These are phyloP conservation scores for Chlamydomonas reinhardtii DNA, from an alignment of 163 green algal genomes.

Conservation along the genomic window DNA sequence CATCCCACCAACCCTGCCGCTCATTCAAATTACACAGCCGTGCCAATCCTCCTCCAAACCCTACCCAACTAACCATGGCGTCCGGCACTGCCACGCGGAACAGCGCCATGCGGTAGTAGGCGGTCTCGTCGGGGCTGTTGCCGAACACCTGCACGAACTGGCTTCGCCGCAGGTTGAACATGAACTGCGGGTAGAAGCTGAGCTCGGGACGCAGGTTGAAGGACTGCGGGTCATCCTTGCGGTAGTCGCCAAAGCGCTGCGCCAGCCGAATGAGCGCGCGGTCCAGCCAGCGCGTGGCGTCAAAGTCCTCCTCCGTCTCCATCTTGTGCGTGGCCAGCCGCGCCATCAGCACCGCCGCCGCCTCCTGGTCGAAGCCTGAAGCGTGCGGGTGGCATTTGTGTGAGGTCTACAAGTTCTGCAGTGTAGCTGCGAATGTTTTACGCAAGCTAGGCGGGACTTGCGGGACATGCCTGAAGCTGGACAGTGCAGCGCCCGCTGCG, in stretches of 20 bases:
- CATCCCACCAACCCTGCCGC: too few species aligned
- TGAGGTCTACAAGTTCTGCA: too few species aligned
- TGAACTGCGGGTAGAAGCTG: conserved; percentile 97
- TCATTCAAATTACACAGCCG: too few species aligned
- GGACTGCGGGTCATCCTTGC: conserved; percentile 90
- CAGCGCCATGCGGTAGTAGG: conserved; percentile 92
- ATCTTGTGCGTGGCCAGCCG: conserved; percentile 93
- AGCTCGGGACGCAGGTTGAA: conserved; percentile 94
- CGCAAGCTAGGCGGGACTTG: neutral
- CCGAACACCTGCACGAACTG: conserved; percentile 97
- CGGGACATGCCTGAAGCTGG: too few species aligned
- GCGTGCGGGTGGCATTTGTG: too few species aligned
- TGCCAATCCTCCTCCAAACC: too few species aligned
- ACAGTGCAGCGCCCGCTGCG: too few species aligned
- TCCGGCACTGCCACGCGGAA: conserved; percentile 85
- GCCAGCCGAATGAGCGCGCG: conserved; percentile 92
- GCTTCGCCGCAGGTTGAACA: conserved; percentile 97
- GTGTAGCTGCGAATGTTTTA: too few species aligned
- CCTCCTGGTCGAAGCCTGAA: conserved; percentile 97
- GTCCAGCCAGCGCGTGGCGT: conserved; percentile 97
- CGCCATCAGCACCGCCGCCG: conserved; percentile 90
- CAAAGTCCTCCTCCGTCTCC: conserved; percentile 95
- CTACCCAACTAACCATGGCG: conserved; percentile 70
- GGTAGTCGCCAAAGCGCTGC: conserved; percentile 65
- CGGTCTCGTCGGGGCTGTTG: conserved; percentile 98